Conservation (phyloP, 345 rosid genomes). For the Acer campestre region DNA sequence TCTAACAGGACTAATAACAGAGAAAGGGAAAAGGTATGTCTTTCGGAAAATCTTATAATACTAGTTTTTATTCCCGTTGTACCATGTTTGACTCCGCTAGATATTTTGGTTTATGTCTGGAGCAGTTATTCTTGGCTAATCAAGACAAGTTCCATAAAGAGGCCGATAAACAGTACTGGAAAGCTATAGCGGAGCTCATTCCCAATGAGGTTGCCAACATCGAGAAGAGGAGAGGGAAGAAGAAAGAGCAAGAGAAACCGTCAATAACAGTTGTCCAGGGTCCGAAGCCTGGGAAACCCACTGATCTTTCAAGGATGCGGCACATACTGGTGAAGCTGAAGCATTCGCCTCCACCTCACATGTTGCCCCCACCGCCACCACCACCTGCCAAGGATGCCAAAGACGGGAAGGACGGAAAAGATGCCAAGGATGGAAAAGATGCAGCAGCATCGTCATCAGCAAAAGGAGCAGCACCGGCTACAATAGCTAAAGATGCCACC, state of each 20-base stretch:
- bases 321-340: conserved; percentile 68
- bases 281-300: conserved; percentile 77
- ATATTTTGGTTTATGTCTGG: conserved; percentile 17
- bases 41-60: neutral
- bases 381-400: conserved; percentile 44
- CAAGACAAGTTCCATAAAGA: conserved; percentile 74
- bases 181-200: conserved; percentile 65
- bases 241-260: conserved; percentile 58
- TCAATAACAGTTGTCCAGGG: conserved; percentile 59
- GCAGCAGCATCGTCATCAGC: conserved; percentile 17
- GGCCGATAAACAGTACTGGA: conserved; percentile 65
- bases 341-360: conserved; percentile 75
- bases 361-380: conserved; percentile 75
- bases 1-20: conserved; percentile 58
- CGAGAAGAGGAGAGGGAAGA: conserved; percentile 61
- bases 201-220: conserved; percentile 70
- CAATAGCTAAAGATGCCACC: conserved; percentile 28
- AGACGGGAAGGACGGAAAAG: conserved; percentile 37
- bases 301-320: conserved; percentile 70
- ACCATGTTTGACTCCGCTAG: neutral
- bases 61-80: neutral
- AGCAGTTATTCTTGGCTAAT: conserved; percentile 59
- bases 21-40: conserved; percentile 70
- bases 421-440: conserved; percentile 33
- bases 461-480: conserved; percentile 26